Percentiles rank a stretch among this genome's conserved stretches.
phyloP scores from a whole-genome alignment of 2,329 filamentous ascomycete species.

The Purpureocillium takamizusanense region DNA sequence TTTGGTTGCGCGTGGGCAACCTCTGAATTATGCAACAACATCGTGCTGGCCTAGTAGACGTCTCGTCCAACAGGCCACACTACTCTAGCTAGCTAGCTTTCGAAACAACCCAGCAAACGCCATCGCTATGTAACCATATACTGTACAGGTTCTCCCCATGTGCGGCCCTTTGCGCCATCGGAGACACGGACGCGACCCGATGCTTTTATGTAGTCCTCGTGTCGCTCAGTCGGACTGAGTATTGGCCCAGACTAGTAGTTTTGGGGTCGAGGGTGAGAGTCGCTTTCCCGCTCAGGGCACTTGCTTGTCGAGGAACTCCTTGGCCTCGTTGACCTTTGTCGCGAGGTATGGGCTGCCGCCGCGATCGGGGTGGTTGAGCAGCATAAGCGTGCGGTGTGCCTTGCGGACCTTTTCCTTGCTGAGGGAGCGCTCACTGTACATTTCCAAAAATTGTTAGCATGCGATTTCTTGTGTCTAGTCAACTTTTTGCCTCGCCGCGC shows the following conservation, averaged over 20 bases:
- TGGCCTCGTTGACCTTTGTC: conserved; percentile 97
- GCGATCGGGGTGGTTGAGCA: conserved; percentile 95
- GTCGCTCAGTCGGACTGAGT: too few species aligned
- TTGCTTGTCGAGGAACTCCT: conserved; percentile 82
- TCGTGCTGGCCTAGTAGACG: background rate
- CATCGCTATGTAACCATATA: conserved; percentile 34
- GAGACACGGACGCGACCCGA: conserved; percentile 8
- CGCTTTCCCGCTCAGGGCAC: conserved; percentile 11
- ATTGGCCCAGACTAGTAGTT: too few species aligned
- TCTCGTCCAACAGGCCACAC: conserved; percentile 3
- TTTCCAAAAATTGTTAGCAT: conserved; percentile 6
- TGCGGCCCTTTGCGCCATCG: too few species aligned
- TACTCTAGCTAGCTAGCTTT: conserved; percentile 12
- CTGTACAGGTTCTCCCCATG: conserved; percentile 24
- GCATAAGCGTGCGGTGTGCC: conserved; percentile 90
- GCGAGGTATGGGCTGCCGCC: conserved; percentile 94
- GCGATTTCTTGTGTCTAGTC: too few species aligned
- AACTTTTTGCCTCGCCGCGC: too few species aligned
- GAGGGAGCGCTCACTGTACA: conserved; percentile 68
- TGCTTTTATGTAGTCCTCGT: too few species aligned
- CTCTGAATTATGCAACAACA: background rate
- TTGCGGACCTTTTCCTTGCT: conserved; percentile 93
- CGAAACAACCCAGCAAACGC: conserved; percentile 25
- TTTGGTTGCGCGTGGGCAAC: background rate
- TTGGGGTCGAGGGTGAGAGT: background rate